Percentiles rank a stretch among this genome's conserved stretches.
phyloP scores from a whole-genome alignment of 148 eudicot genomes.

The Rhododendron ovatum region DNA sequence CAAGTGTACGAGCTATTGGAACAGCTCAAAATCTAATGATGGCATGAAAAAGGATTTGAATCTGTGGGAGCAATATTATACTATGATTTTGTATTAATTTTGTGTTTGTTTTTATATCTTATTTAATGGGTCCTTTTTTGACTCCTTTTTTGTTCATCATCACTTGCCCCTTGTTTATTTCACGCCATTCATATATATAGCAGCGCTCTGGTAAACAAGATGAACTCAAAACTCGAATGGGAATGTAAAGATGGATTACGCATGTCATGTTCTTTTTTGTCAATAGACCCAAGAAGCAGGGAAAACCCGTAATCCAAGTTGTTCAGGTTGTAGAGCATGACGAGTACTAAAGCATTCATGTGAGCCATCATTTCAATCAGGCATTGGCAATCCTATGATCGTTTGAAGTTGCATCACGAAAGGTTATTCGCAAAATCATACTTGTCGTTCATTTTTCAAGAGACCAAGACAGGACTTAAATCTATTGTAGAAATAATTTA shows the following conservation, averaged over 20 bases:
- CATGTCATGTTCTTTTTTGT: background rate
- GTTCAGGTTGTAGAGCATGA: background rate
- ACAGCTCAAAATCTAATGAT: slow-evolving; percentile 43
- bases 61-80: slow-evolving; percentile 17
- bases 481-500: background rate
- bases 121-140: slow-evolving; percentile 9
- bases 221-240: background rate
- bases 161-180: background rate
- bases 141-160: slow-evolving; percentile 4
- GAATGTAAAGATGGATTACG: too few species aligned
- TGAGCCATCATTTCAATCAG: background rate
- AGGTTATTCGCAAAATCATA: background rate
- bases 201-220: background rate
- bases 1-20: slow-evolving; percentile 37
- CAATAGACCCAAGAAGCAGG: background rate
- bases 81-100: slow-evolving; percentile 7
- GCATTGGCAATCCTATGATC: background rate
- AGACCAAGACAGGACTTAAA: background rate
- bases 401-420: background rate
- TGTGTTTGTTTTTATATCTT: background rate
- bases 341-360: background rate
- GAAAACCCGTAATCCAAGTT: background rate
- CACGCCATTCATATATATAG: background rate
- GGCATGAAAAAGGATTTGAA: slow-evolving; percentile 20
- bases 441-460: background rate